Conservation (phyloP, 2,329 filamentous ascomycete genomes). For the Pyrenophora graminea region DNA sequence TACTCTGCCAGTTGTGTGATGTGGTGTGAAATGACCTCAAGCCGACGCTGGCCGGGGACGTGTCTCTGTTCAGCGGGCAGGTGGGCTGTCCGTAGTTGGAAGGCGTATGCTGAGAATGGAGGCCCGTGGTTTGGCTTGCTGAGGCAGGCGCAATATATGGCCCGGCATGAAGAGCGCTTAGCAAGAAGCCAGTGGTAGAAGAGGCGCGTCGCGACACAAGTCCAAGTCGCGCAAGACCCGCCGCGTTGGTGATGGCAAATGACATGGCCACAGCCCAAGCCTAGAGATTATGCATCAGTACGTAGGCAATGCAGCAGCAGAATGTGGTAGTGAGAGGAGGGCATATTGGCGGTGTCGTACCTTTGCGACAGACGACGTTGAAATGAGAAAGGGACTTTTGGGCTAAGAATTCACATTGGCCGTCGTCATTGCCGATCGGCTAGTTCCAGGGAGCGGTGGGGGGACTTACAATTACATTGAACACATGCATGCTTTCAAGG, state of each 20-base stretch:
- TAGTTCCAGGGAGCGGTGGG: slow-evolving; percentile 24
- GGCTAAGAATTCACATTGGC: slow-evolving; percentile 37
- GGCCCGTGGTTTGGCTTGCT: slow-evolving; percentile 21
- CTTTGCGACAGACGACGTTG: slow-evolving; percentile 26
- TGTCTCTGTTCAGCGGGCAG: slow-evolving; percentile 38
- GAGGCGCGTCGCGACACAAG: slow-evolving; percentile 29
- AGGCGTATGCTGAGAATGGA: slow-evolving; percentile 20
- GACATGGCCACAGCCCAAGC: slow-evolving; percentile 46
- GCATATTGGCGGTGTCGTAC: slow-evolving; percentile 30
- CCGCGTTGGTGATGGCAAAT: slow-evolving; percentile 38
- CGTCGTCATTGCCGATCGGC: slow-evolving; percentile 38
- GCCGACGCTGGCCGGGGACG: slow-evolving; percentile 33
- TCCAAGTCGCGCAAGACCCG: slow-evolving; percentile 27
- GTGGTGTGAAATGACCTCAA: slow-evolving; percentile 39
- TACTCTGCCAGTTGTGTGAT: slow-evolving; percentile 31
- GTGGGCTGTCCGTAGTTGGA: slow-evolving; percentile 28
- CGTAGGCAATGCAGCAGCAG: slow-evolving; percentile 4
- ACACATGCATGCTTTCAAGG: slow-evolving; percentile 14
- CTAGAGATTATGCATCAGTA: slow-evolving; percentile 32
- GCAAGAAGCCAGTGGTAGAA: slow-evolving; percentile 35
- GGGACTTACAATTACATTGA: slow-evolving; percentile 28
- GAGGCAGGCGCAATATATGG: slow-evolving; percentile 31
- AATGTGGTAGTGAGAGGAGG: slow-evolving; percentile 8
- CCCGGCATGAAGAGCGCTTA: slow-evolving; percentile 38
- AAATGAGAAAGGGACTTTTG: slow-evolving; percentile 31